Base-by-base conservation (phyloP, 495 filamentous ascomycete genomes). In the Penicillium flavigenum region DNA sequence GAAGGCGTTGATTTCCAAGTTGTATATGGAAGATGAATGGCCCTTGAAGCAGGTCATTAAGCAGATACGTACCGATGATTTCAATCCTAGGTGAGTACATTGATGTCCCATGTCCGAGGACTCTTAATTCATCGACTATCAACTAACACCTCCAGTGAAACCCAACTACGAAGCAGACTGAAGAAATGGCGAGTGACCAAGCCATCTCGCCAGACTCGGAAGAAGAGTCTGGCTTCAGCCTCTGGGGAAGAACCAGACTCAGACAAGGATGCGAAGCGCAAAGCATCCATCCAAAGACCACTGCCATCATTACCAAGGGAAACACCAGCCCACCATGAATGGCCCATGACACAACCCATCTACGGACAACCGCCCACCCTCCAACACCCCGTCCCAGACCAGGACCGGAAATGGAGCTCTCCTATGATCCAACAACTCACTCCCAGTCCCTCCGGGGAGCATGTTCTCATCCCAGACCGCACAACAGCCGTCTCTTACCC, bases 151-250 rank as follows among this genome's bases (percentile, higher is more conserved):
- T 1, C 27, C 46, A 79, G 76, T 65, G 76, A 79, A 66, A 79
- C 76, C 17, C 76, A 79, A 63, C 45, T 79, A 52, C 73, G 76
- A 32, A 79, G 76, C 50, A 69, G 76, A 45, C 54, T 79, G 48
- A 79, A 79, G 71, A 79, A 79, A 64, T 79, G 76, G 76, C 68
- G 76, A 19, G 76, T 79, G 29, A 79, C 76, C 58, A 79, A 79
- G 52, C 76, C 76, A 32, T 79, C 76, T 12, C 76, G 76, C 27
- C 76, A 77, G 44, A 74, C 70, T 24, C 69, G 75, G 42, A 78
- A 78, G 67, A 77, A 78, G 44, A 66, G 71, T 24, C 61, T 67
- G 34, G 59, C 49, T 10, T 51, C 58, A 8, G 17, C 29, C 8
- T 44, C 34, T 2, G 20, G 46, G 10, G 56, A 61, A 8, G 69